phyloP scores from a whole-genome alignment of 2,329 filamentous ascomycete species.

The Pseudocercospora pini-densiflorae region DNA sequence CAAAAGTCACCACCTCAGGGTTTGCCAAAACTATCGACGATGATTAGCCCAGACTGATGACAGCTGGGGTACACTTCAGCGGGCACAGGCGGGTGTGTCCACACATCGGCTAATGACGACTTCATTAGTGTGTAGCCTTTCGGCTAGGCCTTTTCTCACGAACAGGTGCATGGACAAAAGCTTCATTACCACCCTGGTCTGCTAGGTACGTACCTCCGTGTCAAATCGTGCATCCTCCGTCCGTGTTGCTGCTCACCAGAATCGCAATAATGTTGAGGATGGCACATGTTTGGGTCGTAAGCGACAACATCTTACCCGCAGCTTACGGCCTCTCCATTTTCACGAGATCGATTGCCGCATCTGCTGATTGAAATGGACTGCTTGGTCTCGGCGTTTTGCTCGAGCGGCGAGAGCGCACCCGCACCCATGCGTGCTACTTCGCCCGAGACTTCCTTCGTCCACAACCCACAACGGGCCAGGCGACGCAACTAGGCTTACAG shows the following conservation, averaged over 20 bases:
- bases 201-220: constrained; percentile 18
- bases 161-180: constrained; percentile 27
- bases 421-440: constrained; percentile 3
- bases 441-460: constrained; percentile 6
- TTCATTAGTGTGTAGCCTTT: constrained; percentile 21
- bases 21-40: constrained; percentile 30
- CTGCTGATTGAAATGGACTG: constrained; percentile 2
- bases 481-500: not conserved
- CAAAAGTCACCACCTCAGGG: constrained; percentile 1
- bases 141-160: constrained; percentile 4
- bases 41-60: constrained; percentile 20
- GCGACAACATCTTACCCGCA: constrained; percentile 12
- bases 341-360: not conserved
- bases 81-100: constrained; percentile 20
- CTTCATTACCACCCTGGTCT: constrained; percentile 30
- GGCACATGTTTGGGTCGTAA: constrained; percentile 18
- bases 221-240: constrained; percentile 22
- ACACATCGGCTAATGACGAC: constrained; percentile 34
- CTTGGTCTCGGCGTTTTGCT: not conserved
- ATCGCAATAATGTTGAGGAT: constrained; percentile 19
- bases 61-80: constrained; percentile 27
- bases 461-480: not conserved
- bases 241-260: constrained; percentile 8
- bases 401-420: not conserved
- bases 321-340: not conserved